phyloP scores from a whole-genome alignment of 257 asterid genomes.

The Scutellaria minor region DNA sequence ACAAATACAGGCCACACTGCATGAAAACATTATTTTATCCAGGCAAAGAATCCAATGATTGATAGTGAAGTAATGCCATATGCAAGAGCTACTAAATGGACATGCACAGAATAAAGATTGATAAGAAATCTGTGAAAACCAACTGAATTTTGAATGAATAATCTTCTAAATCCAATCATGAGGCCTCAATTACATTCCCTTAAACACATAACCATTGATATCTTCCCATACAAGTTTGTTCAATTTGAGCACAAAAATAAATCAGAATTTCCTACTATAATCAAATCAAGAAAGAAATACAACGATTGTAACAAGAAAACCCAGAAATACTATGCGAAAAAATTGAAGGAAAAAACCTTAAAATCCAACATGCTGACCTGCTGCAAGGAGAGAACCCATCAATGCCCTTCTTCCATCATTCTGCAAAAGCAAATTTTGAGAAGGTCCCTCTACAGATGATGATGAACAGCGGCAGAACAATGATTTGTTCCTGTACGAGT shows the following conservation, averaged over 20 bases:
- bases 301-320: background rate
- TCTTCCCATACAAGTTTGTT: background rate
- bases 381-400: slow-evolving; percentile 69
- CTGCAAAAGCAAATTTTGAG: slow-evolving; percentile 28
- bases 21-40: background rate
- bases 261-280: slow-evolving; percentile 3
- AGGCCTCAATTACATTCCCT: background rate
- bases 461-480: slow-evolving; percentile 58
- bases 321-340: background rate
- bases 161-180: background rate
- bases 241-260: background rate
- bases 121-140: slow-evolving; percentile 6
- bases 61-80: background rate
- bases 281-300: slow-evolving; percentile 23
- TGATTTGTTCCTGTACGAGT: slow-evolving; percentile 39
- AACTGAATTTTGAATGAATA: slow-evolving; percentile 11
- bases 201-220: background rate
- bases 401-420: slow-evolving; percentile 71
- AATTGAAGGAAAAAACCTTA: background rate
- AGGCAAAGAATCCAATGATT: background rate
- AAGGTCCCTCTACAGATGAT: slow-evolving; percentile 43
- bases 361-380: slow-evolving; percentile 49
- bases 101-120: background rate
- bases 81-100: slow-evolving; percentile 19
- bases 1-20: background rate